Evolutionary conservation across 2,329 filamentous ascomycete species (phyloP), one percentile per base, ranked within the genome.

Genomic region (Colletotrichum sojae): DNA sequence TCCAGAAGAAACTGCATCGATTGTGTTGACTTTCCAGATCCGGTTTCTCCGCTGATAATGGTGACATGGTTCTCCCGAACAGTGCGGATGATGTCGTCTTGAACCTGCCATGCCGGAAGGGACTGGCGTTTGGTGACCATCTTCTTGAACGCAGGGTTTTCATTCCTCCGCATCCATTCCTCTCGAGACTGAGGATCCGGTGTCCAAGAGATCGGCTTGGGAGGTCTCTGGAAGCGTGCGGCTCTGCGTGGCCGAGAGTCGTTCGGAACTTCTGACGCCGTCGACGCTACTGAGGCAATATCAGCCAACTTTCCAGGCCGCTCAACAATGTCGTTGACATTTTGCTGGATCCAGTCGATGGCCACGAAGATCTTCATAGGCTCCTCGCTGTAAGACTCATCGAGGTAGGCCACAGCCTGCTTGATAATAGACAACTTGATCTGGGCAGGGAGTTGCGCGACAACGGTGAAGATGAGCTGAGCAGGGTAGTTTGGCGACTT

Each of bases 1-100:
- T 99, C 96, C 1, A 99, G 85, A 51, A 99, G 87, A 79, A 98
- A 99, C 78, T 99, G 96, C 40, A 98, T 94, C 2, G 94, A 96
- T 79, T 99, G 96, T 0, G 96, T 98, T 56, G 94, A 97, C 81
- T 99, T 99, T 76, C 96, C 96, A 18, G 94, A 97, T 61, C 96
- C 96, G 4, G 96, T 99, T 81, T 98, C 96, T 73, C 96, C 96
- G 51, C 95, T 97, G 74, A 99, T 96, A 75, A 99, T 98, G 1
- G 94, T 97, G 58, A 99, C 94, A 79, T 98, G 92, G 75, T 95
- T 90, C 5, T 86, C 83, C 49, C 87, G 87, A 56, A 99, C 93
- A 0, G 93, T 92, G 20, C 88, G 79, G 10, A 98, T 89, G 36
- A 99, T 93, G 1, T 87, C 84, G 20, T 95, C 90, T 74, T 89